Evolutionary conservation across 768 basidiomycete species (phyloP).

Genomic region (Erythrobasidium yunnanense): DNA sequence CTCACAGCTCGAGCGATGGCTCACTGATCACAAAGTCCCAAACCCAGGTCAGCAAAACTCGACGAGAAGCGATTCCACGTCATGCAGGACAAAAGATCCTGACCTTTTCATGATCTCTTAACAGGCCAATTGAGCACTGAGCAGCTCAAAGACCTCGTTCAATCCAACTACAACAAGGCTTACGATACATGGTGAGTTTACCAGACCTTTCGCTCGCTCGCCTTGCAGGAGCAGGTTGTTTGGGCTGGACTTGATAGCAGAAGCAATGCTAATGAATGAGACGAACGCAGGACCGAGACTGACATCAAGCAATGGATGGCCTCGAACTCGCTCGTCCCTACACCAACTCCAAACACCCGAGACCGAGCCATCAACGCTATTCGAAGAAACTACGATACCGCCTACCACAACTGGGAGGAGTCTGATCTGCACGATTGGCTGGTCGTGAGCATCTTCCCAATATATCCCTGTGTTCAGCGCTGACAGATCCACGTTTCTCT

Average conservation of each 20-base stretch:
- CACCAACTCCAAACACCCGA: slow-evolving; percentile 31
- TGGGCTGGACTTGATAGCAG: background rate
- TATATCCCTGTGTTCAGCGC: background rate
- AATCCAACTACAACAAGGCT: slow-evolving; percentile 41
- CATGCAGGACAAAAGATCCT: background rate
- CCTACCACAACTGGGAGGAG: slow-evolving; percentile 37
- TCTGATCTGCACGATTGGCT: slow-evolving; percentile 28
- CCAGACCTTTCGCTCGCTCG: no score
- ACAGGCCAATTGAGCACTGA: slow-evolving; percentile 40
- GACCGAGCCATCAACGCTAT: slow-evolving; percentile 18
- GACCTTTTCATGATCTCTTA: background rate
- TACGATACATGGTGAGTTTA: slow-evolving; percentile 38
- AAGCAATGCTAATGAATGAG: background rate
- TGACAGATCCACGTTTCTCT: background rate
- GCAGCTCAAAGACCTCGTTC: slow-evolving; percentile 45
- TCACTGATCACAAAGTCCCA: slow-evolving; percentile 49
- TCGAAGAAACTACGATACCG: slow-evolving; percentile 37
- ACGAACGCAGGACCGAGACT: background rate
- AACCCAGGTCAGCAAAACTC: slow-evolving; percentile 29
- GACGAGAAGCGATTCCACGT: background rate
- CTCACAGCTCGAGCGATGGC: slow-evolving; percentile 57
- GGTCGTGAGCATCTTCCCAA: background rate
- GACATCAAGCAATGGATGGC: slow-evolving; percentile 36
- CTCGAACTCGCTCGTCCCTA: slow-evolving; percentile 40
- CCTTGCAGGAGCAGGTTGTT: background rate